Evolutionary conservation across 441 rosid genomes (phyloP), one percentile per base, ranked within the genome.

Genomic region (Aquilaria agallochum): DNA sequence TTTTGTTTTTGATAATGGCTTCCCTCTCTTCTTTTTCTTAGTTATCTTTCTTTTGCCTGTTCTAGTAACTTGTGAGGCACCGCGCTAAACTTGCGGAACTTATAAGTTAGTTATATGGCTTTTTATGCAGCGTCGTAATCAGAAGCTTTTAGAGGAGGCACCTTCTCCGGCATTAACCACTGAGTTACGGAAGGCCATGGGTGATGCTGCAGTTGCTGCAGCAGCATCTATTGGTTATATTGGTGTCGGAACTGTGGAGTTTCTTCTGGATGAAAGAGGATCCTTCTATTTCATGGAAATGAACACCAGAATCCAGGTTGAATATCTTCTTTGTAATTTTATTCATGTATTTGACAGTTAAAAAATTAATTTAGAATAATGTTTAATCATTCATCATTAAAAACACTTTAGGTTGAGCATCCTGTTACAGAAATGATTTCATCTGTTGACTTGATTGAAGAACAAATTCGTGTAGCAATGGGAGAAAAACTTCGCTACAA

Each of bases 361-460:
- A 27, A 31, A 50, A 63, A 32, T 34, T 66, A 11, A 34, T 55
- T 48, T 49, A 51, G 20, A 49, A 50, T 46, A 46, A 14, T 69
- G 20, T 59, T 72, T 58, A 59, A 20, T 58, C 50, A 60, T 7
- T 61, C 40, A 52, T 53, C 51, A 40, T 47, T 59, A 13, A 56
- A 31, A 52, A 67, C 55, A 66, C 50, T 63, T 67, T 74, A 93
- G 98, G 97, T 93, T 62, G 98, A 93, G 77, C 98, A 93, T 76
- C 98, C 98, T 55, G 97, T 93, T 40, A 93, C 98, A 20, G 98
- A 93, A 81, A 93, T 90, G 98, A 93, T 93, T 70, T 93, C 88
- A 68, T 88, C 96, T n/a, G 95, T 87, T 65, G 98, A 93, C 72
- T 80, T 93, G 89, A 90, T 93, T 51, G 98, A 90, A 77, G 98